These are phyloP conservation scores for Tarenaya hassleriana DNA, from an alignment of 345 rosid species.

Conservation along the genomic window DNA sequence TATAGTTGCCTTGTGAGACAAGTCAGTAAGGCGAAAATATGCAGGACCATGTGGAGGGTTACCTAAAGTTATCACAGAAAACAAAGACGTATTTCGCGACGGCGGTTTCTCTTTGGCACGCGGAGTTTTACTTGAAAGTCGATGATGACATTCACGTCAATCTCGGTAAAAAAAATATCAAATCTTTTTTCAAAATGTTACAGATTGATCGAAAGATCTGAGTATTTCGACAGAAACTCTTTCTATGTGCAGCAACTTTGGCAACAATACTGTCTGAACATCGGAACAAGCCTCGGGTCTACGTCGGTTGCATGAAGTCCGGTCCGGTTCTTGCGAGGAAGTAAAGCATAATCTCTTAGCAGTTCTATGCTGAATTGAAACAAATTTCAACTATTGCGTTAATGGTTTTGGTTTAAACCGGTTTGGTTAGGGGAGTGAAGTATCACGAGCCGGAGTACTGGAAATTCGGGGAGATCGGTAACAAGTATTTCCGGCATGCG, in stretches of 20 bases:
- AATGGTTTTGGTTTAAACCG: neutral
- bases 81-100: constrained; percentile 72
- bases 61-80: constrained; percentile 77
- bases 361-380: neutral
- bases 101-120: constrained; percentile 78
- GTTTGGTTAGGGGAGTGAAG: constrained; percentile 54
- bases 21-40: neutral
- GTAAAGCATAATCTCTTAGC: constrained; percentile 36
- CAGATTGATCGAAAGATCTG: neutral
- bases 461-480: constrained; percentile 77
- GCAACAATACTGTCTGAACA: constrained; percentile 45
- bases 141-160: constrained; percentile 96
- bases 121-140: constrained; percentile 87
- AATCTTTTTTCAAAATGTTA: constrained; percentile 1
- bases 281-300: constrained; percentile 48
- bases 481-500: constrained; percentile 84
- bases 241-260: constrained; percentile 46
- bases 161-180: constrained; percentile 40
- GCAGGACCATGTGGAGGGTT: constrained; percentile 82
- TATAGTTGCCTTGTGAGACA: neutral
- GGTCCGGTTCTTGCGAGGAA: constrained; percentile 78
- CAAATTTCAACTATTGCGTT: neutral
- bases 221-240: neutral
- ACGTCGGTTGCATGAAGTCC: constrained; percentile 94
- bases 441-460: constrained; percentile 88